Conservation (phyloP, 2,329 filamentous ascomycete genomes). For the Aspergillus ochraceoroseus region DNA sequence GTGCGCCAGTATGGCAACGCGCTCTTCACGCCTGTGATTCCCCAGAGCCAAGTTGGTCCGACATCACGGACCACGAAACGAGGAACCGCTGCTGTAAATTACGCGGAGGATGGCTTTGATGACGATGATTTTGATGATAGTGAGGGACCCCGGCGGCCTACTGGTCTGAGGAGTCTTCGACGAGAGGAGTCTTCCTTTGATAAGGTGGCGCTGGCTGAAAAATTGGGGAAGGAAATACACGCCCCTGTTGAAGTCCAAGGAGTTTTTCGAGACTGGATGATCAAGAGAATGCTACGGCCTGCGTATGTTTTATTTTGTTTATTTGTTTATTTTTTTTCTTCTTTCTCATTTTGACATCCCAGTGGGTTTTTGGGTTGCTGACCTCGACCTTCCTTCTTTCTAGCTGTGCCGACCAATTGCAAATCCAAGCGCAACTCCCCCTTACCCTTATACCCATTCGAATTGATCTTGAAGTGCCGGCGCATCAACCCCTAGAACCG, state of each 20-base stretch:
- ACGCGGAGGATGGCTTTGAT: slow-evolving; percentile 92
- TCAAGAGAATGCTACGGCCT: slow-evolving; percentile 55
- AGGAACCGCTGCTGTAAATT: slow-evolving; percentile 94
- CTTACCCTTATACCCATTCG: slow-evolving; percentile 91
- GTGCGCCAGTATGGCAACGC: slow-evolving; percentile 88
- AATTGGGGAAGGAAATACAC: slow-evolving; percentile 75
- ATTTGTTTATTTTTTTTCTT: slow-evolving; percentile 7
- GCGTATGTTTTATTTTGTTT: slow-evolving; percentile 41
- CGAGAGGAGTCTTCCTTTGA: slow-evolving; percentile 66
- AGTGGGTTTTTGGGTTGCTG: too few species aligned
- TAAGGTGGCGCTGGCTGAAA: slow-evolving; percentile 63
- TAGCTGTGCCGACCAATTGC: slow-evolving; percentile 55
- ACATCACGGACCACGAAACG: slow-evolving; percentile 87
- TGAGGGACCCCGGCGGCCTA: slow-evolving; percentile 65
- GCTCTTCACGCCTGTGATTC: slow-evolving; percentile 77
- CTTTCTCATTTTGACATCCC: slow-evolving; percentile 11
- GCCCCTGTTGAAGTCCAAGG: slow-evolving; percentile 79
- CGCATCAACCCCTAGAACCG: slow-evolving; percentile 52
- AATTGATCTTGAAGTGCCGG: slow-evolving; percentile 86
- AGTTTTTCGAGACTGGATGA: slow-evolving; percentile 95
- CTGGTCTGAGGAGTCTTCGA: slow-evolving; percentile 75
- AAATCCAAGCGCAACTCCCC: slow-evolving; percentile 68
- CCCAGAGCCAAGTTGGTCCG: slow-evolving; percentile 61
- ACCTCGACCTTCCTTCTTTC: slow-evolving; percentile 12
- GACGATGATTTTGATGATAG: slow-evolving; percentile 60